Conservation (phyloP, 108 stramenopile species). For the Cyclotella cryptica region DNA sequence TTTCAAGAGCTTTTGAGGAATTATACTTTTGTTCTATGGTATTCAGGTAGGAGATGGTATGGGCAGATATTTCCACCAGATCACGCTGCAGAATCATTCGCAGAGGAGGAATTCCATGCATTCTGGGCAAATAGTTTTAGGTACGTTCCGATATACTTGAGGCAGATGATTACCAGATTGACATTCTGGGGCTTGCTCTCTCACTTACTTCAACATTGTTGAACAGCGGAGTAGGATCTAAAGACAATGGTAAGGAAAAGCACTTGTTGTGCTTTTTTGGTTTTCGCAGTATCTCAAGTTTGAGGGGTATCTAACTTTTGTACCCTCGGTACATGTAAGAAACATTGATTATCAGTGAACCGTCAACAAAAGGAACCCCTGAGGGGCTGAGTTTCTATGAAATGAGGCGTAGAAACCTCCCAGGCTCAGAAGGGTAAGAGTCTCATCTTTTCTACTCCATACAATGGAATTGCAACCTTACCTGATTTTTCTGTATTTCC, state of each 20-base stretch:
- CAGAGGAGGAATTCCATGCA: constrained; percentile 37
- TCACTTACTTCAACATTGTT: not conserved
- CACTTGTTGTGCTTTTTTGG: not conserved
- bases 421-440: not conserved
- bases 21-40: constrained; percentile 41
- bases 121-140: not conserved
- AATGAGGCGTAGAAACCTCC: constrained; percentile 37
- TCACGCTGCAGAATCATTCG: not conserved
- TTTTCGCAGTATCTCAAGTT: not conserved
- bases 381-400: constrained; percentile 39
- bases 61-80: constrained; percentile 29
- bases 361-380: constrained; percentile 6
- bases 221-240: not conserved
- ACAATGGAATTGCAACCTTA: not conserved
- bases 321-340: not conserved
- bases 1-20: constrained; percentile 48
- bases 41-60: constrained; percentile 47
- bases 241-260: not conserved
- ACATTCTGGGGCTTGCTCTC: not conserved
- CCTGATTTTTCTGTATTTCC: not conserved
- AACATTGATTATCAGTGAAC: constrained; percentile 2
- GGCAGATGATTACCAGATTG: not conserved
- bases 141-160: not conserved
- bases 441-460: not conserved
- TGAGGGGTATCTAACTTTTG: not conserved